phyloP scores from a whole-genome alignment of 805 yeast species.

The Starmerella vitae region DNA sequence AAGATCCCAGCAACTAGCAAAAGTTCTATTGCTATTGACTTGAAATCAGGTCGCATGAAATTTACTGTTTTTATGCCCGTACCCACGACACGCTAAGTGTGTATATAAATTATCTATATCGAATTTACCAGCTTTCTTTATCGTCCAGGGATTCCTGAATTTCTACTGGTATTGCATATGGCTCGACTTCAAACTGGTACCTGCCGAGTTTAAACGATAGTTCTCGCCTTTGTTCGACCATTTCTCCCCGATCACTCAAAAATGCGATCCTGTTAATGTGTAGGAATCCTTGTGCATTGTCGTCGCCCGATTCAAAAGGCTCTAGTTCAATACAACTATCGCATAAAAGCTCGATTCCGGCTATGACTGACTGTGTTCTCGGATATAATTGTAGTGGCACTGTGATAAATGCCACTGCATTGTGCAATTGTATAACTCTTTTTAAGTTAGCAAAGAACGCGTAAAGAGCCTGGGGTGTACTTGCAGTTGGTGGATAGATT shows the following conservation, averaged over 20 bases:
- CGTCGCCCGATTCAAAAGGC: conserved; percentile 59
- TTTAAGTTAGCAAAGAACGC: conserved; percentile 48
- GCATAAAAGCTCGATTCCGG: conserved; percentile 43
- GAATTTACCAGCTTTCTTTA: background rate
- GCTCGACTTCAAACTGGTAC: conserved; percentile 71
- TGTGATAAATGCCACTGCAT: conserved; percentile 41
- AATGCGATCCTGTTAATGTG: conserved; percentile 62
- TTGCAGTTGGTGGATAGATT: conserved; percentile 41
- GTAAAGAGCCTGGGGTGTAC: conserved; percentile 37
- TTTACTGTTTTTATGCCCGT: background rate
- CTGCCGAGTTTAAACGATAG: conserved; percentile 77
- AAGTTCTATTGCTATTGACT: conserved; percentile 7
- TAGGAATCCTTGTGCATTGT: conserved; percentile 46
- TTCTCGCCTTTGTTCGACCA: conserved; percentile 63
- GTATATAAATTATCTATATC: background rate
- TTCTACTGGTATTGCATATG: conserved; percentile 96
- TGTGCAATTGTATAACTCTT: conserved; percentile 38
- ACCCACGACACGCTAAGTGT: background rate
- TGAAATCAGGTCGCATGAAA: background rate
- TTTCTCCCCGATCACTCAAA: conserved; percentile 61
- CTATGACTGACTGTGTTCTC: conserved; percentile 35
- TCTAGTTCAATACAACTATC: conserved; percentile 63
- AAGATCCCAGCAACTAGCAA: conserved; percentile 43
- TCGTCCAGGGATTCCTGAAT: conserved; percentile 31
- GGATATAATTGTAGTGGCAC: conserved; percentile 56